A percentile compares a stretch with the other conserved stretches of the same genome.
Evolutionary conservation across 148 eudicot genomes (phyloP).

Genomic region (Chenopodium album): DNA sequence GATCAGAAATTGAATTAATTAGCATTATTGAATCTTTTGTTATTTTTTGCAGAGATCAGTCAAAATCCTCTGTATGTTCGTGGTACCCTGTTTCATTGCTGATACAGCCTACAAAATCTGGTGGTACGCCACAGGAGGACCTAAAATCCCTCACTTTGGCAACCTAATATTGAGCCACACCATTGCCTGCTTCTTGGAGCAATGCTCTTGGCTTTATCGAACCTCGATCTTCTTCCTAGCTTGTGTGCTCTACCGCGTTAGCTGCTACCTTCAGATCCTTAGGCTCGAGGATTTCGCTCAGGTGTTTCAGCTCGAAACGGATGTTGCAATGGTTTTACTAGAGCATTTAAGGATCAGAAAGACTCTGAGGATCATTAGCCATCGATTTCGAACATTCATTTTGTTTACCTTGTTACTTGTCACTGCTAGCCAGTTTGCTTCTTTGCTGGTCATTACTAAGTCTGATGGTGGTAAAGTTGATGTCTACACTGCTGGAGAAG

Average conservation of each 20-base stretch:
- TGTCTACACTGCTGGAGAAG: constrained; percentile 74
- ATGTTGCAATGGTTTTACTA: constrained; percentile 55
- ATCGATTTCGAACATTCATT: constrained; percentile 73
- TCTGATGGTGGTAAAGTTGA: constrained; percentile 39
- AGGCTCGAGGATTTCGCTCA: constrained; percentile 75
- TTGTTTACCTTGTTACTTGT: constrained; percentile 55
- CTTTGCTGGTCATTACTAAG: constrained; percentile 67
- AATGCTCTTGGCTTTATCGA: constrained; percentile 81
- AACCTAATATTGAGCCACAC: constrained; percentile 49
- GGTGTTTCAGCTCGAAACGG: constrained; percentile 65
- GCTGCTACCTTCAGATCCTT: constrained; percentile 79
- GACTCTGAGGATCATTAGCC: constrained; percentile 73
- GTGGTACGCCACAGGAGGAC: constrained; percentile 85
- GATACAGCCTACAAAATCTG: constrained; percentile 74
- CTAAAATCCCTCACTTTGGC: constrained; percentile 51
- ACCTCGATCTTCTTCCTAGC: constrained; percentile 69
- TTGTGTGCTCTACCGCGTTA: constrained; percentile 70
- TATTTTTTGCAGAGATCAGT: constrained; percentile 62
- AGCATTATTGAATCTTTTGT: background rate
- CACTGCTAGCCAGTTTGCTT: constrained; percentile 73
- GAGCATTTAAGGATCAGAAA: constrained; percentile 80
- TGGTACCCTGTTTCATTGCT: constrained; percentile 62
- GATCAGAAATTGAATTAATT: no score
- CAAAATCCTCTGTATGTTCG: constrained; percentile 61
- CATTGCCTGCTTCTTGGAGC: constrained; percentile 55